These are phyloP conservation scores for Sphaerulina populicola DNA, from an alignment of 2,329 filamentous ascomycete genomes.

Conservation along the genomic window DNA sequence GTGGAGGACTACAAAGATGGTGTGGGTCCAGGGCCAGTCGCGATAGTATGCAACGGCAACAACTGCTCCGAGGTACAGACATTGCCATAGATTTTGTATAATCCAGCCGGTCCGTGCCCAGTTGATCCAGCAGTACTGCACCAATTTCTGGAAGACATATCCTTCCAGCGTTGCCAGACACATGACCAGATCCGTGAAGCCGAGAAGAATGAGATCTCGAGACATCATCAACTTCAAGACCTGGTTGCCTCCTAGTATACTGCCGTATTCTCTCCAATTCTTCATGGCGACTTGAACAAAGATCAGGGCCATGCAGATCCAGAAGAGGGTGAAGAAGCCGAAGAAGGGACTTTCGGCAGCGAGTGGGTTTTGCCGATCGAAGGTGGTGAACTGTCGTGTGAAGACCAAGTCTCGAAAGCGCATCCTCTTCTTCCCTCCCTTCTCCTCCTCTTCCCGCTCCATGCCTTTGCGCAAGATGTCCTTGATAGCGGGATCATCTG, in stretches of 20 bases:
- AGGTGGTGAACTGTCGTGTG: conserved; percentile 63
- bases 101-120: conserved; percentile 67
- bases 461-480: conserved; percentile 40
- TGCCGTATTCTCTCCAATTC: conserved; percentile 63
- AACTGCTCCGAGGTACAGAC: conserved; percentile 52
- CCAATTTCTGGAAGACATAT: conserved; percentile 55
- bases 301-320: conserved; percentile 60
- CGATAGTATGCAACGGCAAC: conserved; percentile 60
- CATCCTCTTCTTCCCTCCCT: conserved; percentile 27
- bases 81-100: conserved; percentile 67
- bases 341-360: conserved; percentile 62
- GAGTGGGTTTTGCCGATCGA: conserved; percentile 61
- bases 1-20: conserved; percentile 68
- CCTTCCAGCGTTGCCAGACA: conserved; percentile 58
- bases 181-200: conserved; percentile 60
- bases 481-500: conserved; percentile 44
- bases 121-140: conserved; percentile 51
- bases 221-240: conserved; percentile 62
- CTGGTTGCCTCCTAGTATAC: conserved; percentile 60
- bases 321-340: conserved; percentile 73
- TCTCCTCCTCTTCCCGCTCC: conserved; percentile 36
- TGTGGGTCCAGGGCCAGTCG: conserved; percentile 77
- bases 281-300: conserved; percentile 58
- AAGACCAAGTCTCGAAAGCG: conserved; percentile 56
- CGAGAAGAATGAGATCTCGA: conserved; percentile 44